These are phyloP conservation scores for Rhododendron kiyosumense DNA, from an alignment of 148 eudicot species.

Conservation along the genomic window DNA sequence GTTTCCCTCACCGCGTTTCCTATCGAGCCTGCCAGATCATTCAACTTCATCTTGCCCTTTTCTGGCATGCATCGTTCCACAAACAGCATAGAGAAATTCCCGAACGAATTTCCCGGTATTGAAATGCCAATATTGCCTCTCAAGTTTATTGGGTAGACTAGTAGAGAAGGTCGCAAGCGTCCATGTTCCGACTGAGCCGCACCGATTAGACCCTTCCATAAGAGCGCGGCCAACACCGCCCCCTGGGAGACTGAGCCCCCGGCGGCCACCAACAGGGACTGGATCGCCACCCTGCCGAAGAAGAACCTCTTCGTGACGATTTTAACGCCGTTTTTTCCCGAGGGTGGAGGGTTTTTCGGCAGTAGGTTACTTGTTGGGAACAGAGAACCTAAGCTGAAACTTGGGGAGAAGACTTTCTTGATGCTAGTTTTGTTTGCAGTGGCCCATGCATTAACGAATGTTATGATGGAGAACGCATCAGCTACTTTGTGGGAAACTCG, in stretches of 20 bases:
- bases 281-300: slow-evolving; percentile 7
- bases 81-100: slow-evolving; percentile 13
- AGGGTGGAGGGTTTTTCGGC: background rate
- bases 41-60: background rate
- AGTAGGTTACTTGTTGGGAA: slow-evolving; percentile 14
- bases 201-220: slow-evolving; percentile 23
- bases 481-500: slow-evolving; percentile 11
- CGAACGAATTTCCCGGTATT: slow-evolving; percentile 6
- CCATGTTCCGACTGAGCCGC: slow-evolving; percentile 8
- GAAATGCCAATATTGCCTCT: slow-evolving; percentile 7
- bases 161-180: background rate
- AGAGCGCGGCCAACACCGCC: slow-evolving; percentile 6
- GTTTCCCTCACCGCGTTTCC: background rate
- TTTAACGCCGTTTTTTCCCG: background rate
- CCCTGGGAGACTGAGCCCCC: background rate
- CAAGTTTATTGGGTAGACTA: slow-evolving; percentile 13
- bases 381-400: slow-evolving; percentile 9
- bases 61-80: background rate
- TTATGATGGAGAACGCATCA: slow-evolving; percentile 9
- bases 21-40: background rate
- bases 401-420: background rate
- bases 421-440: background rate
- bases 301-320: slow-evolving; percentile 18
- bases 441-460: slow-evolving; percentile 19
- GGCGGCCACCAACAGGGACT: background rate